Conservation (phyloP, 768 basidiomycete genomes). For the Tulasnella calospora region DNA sequence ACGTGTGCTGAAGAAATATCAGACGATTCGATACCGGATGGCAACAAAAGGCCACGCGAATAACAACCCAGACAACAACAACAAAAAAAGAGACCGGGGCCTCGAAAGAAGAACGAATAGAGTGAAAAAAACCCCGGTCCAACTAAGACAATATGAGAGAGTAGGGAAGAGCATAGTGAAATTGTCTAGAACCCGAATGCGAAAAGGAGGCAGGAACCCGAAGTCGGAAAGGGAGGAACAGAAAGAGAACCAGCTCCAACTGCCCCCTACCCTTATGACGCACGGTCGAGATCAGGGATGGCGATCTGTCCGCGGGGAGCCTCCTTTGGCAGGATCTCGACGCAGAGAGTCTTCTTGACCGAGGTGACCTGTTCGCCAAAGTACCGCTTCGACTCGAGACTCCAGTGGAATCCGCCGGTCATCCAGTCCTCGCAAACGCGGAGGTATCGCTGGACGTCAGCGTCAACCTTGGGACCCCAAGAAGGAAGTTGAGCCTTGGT, state of each 20-base stretch:
- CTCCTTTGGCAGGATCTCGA: slow-evolving; percentile 19
- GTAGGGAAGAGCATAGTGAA: background rate
- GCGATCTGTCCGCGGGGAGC: slow-evolving; percentile 22
- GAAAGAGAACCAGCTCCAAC: slow-evolving; percentile 1
- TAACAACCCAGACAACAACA: background rate
- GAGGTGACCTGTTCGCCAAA: slow-evolving; percentile 26
- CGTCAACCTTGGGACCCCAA: slow-evolving; percentile 26
- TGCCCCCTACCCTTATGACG: background rate
- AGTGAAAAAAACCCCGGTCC: background rate
- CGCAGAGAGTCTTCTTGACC: slow-evolving; percentile 23
- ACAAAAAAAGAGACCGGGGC: background rate
- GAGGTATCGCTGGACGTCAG: slow-evolving; percentile 24
- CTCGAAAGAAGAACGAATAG: slow-evolving; percentile 5
- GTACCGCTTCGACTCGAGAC: slow-evolving; percentile 27
- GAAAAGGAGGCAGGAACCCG: background rate
- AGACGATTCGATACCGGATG: background rate
- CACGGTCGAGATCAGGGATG: slow-evolving; percentile 23
- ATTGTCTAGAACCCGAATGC: background rate
- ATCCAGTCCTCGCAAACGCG: slow-evolving; percentile 27
- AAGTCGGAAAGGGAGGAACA: background rate
- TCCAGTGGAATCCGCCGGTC: slow-evolving; percentile 27
- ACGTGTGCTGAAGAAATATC: background rate
- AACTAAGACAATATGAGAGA: background rate
- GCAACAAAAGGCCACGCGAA: background rate
- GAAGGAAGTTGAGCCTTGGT: slow-evolving; percentile 24